Conservation (phyloP, 164 flowering plant species). For the Chimonanthus salicifolius region DNA sequence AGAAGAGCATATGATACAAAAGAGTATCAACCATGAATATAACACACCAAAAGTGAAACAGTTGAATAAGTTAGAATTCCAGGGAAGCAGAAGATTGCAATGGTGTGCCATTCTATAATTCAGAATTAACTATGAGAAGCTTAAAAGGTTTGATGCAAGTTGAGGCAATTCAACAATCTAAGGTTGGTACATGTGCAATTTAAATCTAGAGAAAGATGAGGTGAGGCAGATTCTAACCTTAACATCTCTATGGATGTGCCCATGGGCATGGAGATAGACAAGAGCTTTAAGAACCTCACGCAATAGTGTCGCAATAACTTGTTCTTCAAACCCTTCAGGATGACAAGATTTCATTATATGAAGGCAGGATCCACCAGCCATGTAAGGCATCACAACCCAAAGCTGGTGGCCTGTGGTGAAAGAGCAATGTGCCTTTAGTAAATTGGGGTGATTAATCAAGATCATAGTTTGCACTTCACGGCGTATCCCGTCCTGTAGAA, state of each 20-base stretch:
- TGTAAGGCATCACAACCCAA: slow-evolving; percentile 74
- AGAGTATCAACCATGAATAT: neutral
- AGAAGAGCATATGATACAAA: slow-evolving; percentile 9
- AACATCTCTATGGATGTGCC: slow-evolving; percentile 95
- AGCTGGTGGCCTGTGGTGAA: slow-evolving; percentile 27
- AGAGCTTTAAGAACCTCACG: slow-evolving; percentile 85
- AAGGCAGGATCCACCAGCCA: slow-evolving; percentile 96
- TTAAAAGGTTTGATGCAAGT: neutral
- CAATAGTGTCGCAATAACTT: slow-evolving; percentile 78
- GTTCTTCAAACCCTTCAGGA: slow-evolving; percentile 94
- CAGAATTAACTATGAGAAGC: neutral
- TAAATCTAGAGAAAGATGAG: neutral
- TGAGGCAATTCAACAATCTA: neutral
- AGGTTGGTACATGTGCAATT: neutral
- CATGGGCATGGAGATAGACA: slow-evolving; percentile 86
- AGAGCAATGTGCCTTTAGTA: slow-evolving; percentile 64
- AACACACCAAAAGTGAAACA: slow-evolving; percentile 8
- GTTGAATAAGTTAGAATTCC: neutral
- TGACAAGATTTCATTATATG: slow-evolving; percentile 78
- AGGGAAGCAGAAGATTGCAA: neutral
- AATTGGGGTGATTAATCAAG: slow-evolving; percentile 75
- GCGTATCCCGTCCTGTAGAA: slow-evolving; percentile 47
- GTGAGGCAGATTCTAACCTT: slow-evolving; percentile 52
- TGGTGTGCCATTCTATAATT: neutral
- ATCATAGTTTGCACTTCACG: slow-evolving; percentile 84